These are phyloP conservation scores for Bipolaris cookei DNA, from an alignment of 2,329 filamentous ascomycete genomes.

Conservation along the genomic window DNA sequence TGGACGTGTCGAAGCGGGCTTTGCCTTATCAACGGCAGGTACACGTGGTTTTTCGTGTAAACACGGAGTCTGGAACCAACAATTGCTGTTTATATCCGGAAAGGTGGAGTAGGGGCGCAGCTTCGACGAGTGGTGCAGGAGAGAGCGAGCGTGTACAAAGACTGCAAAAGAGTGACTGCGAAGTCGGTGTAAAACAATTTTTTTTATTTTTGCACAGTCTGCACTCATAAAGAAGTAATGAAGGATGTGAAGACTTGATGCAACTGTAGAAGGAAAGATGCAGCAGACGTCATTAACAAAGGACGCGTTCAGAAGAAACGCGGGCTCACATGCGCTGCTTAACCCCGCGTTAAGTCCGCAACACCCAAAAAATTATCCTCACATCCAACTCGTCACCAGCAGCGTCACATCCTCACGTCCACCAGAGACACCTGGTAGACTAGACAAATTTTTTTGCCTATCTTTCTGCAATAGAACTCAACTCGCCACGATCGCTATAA, in stretches of 20 bases:
- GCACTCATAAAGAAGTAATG: constrained; percentile 1
- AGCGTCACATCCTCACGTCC: neutral
- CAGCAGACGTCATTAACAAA: constrained; percentile 7
- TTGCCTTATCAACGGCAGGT: neutral
- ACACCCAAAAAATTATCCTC: constrained; percentile 32
- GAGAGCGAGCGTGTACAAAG: neutral
- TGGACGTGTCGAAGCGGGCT: neutral
- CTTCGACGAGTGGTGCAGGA: constrained; percentile 3
- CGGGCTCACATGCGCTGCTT: constrained; percentile 27
- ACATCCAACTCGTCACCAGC: constrained; percentile 15
- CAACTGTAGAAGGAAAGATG: neutral
- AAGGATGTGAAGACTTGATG: neutral
- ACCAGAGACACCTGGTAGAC: neutral
- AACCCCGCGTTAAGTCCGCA: constrained; percentile 29
- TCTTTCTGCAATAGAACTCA: neutral
- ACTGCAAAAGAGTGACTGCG: constrained; percentile 6
- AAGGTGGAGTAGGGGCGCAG: neutral
- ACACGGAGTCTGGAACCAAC: neutral
- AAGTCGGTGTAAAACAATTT: neutral
- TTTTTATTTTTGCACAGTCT: neutral
- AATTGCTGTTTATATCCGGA: neutral
- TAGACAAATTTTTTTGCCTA: neutral
- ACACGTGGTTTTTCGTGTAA: neutral
- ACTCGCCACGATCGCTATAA: neutral
- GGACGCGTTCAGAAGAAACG: constrained; percentile 20